These are phyloP conservation scores for Pseudozyma sp. DNA, from an alignment of 1,284 basidiomycete genomes.

Conservation along the genomic window DNA sequence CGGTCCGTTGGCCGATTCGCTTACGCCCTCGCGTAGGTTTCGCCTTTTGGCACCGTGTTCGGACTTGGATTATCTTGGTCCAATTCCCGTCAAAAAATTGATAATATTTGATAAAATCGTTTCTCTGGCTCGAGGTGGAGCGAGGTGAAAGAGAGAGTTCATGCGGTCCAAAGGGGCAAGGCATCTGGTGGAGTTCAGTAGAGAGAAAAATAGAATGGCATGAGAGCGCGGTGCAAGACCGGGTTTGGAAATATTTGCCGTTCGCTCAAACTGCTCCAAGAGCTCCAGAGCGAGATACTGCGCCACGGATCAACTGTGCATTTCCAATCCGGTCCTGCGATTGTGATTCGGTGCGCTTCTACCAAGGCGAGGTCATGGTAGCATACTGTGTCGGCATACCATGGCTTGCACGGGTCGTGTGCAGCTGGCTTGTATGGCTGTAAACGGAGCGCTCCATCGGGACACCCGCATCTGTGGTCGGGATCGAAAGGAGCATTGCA, in stretches of 20 bases:
- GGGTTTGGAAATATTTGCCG: neutral
- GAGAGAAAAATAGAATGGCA: neutral
- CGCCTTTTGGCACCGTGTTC: neutral
- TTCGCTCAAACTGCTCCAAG: neutral
- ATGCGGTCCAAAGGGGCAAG: neutral
- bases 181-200: neutral
- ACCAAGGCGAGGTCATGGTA: neutral
- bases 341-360: no score
- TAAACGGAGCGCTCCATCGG: no score
- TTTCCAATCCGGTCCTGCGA: neutral
- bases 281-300: neutral
- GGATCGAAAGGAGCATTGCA: no score
- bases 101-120: slow-evolving; percentile 1
- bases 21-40: neutral
- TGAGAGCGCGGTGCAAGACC: slow-evolving; percentile 8
- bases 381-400: no score
- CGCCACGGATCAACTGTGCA: slow-evolving; percentile 3
- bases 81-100: slow-evolving; percentile 1
- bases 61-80: slow-evolving; percentile 2
- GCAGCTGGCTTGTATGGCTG: no score
- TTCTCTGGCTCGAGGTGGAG: neutral
- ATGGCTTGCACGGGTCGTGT: no score
- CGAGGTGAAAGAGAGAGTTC: neutral
- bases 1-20: no score
- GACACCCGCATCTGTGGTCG: no score